Percentiles rank a stretch among this genome's conserved stretches.
These are phyloP conservation scores for Cladosporium oxysporum DNA, from an alignment of 2,329 filamentous ascomycete genomes.

Conservation along the genomic window DNA sequence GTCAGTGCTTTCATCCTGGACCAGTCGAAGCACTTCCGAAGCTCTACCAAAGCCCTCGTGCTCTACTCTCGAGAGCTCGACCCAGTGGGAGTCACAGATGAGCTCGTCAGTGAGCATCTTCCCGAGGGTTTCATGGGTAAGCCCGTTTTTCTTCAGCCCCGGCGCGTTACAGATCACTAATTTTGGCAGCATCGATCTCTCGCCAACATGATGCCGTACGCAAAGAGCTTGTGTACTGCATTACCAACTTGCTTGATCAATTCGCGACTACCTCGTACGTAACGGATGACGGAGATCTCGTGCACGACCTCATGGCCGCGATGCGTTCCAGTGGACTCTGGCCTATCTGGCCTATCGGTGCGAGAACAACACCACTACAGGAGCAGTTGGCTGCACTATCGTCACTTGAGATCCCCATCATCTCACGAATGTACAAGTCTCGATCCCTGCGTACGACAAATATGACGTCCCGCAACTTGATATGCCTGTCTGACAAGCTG, in stretches of 20 bases:
- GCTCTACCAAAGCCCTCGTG: constrained; percentile 21
- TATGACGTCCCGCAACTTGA: no score
- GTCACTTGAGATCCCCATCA: neutral
- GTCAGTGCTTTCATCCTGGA: constrained; percentile 22
- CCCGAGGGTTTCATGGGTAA: constrained; percentile 5
- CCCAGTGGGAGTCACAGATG: no score
- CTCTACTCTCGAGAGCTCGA: neutral
- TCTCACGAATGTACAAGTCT: no score
- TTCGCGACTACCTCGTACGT: neutral
- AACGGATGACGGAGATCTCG: neutral
- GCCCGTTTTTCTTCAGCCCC: neutral
- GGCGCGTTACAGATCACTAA: neutral
- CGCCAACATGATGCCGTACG: constrained; percentile 3
- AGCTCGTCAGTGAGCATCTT: neutral
- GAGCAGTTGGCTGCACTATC: neutral
- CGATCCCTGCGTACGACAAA: no score
- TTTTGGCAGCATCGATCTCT: neutral
- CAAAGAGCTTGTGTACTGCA: neutral
- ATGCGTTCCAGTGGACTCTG: neutral
- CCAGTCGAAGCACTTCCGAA: constrained; percentile 19
- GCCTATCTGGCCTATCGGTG: neutral
- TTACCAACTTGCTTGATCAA: constrained; percentile 3
- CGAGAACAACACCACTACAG: neutral
- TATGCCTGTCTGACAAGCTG: neutral
- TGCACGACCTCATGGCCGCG: neutral